Evolutionary conservation across 106 monocot genomes (phyloP).

Genomic region (Narthecium ossifragum): DNA sequence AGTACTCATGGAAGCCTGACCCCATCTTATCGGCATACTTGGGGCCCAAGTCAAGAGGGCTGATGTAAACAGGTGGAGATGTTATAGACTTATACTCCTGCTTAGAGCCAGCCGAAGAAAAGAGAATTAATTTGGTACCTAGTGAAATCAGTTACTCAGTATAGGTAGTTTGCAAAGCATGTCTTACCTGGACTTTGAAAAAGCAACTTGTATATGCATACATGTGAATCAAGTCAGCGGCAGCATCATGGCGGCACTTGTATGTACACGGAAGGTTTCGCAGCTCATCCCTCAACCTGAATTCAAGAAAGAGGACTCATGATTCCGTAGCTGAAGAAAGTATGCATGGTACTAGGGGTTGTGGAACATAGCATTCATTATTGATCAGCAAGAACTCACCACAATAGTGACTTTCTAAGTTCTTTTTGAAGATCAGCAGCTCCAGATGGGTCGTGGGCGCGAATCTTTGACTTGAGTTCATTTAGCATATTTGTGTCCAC

Average conservation of each 20-base stretch:
- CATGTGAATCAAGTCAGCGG: conserved; percentile 92
- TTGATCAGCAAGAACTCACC: conserved; percentile 28
- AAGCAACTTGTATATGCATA: conserved; percentile 89
- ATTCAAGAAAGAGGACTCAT: too few relatives aligned
- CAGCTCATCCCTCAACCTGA: conserved; percentile 90
- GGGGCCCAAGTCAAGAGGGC: conserved; percentile 90
- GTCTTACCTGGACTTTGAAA: conserved; percentile 72
- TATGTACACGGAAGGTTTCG: conserved; percentile 68
- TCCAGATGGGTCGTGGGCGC: conserved; percentile 58
- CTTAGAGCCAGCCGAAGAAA: background rate
- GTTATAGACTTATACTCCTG: conserved; percentile 74
- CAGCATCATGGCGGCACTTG: conserved; percentile 89
- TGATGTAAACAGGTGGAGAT: conserved; percentile 90
- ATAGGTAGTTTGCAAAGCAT: too few relatives aligned
- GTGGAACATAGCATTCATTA: too few relatives aligned
- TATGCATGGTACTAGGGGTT: too few relatives aligned
- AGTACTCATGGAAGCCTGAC: conserved; percentile 79
- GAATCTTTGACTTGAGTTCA: conserved; percentile 65
- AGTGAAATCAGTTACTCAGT: too few relatives aligned
- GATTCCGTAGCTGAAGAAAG: too few relatives aligned
- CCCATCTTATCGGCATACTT: conserved; percentile 83
- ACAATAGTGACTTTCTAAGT: conserved; percentile 64
- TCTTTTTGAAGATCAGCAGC: conserved; percentile 38
- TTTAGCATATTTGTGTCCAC: conserved; percentile 47
- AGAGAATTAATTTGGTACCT: background rate